Conservation (phyloP, 345 rosid species). For the Cardamine occulta region DNA sequence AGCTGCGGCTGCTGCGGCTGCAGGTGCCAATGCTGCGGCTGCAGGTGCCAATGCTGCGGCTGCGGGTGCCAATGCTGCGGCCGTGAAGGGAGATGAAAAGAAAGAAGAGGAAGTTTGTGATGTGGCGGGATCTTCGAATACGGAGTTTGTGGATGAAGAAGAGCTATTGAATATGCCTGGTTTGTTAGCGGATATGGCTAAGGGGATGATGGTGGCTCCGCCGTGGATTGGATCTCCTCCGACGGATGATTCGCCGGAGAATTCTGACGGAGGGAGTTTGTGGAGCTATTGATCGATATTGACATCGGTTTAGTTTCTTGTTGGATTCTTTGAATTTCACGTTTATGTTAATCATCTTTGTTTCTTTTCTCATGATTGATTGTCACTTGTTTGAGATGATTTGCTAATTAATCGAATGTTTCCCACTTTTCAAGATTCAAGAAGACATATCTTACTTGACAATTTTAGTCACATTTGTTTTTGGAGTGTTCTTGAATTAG, state of each 20-base stretch:
- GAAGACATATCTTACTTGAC: background rate
- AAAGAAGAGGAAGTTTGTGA: constrained; percentile 16
- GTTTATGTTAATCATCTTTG: constrained; percentile 30
- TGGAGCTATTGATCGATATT: constrained; percentile 63
- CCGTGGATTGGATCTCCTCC: constrained; percentile 72
- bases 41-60: constrained; percentile 52
- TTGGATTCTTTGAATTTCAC: background rate
- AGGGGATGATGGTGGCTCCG: constrained; percentile 85
- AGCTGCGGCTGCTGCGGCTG: constrained; percentile 56
- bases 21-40: constrained; percentile 49
- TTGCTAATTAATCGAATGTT: constrained; percentile 18
- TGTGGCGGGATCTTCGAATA: constrained; percentile 27
- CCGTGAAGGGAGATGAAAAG: constrained; percentile 29
- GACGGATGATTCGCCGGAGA: constrained; percentile 66
- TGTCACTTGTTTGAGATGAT: constrained; percentile 39
- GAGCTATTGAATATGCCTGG: constrained; percentile 80
- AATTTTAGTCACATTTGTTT: constrained; percentile 9
- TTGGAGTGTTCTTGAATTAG: constrained; percentile 27
- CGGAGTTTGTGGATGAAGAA: constrained; percentile 68
- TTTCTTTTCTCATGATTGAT: constrained; percentile 6
- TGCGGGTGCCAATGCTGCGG: constrained; percentile 48
- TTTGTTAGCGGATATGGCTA: constrained; percentile 87
- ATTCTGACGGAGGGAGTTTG: constrained; percentile 63
- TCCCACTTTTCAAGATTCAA: background rate
- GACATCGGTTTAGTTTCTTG: background rate